phyloP scores from a whole-genome alignment of 1,284 basidiomycete genomes.

The Boletus subluridellus region DNA sequence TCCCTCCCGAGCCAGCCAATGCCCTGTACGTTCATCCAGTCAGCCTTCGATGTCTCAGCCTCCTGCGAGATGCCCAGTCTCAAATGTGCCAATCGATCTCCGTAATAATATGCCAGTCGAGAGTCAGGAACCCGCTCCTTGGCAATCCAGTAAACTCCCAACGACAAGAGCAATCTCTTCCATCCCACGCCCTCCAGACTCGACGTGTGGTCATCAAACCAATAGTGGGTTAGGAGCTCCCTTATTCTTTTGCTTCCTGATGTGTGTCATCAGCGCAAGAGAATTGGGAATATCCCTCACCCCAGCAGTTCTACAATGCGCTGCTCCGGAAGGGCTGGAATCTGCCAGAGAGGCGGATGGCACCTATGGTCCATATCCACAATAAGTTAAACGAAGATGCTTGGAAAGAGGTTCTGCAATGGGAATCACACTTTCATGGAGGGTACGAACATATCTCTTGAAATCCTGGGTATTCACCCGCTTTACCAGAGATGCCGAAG shows the following conservation, averaged over 20 bases:
- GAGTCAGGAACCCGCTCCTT: slow-evolving; percentile 3
- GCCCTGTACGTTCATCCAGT: background rate
- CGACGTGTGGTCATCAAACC: slow-evolving; percentile 12
- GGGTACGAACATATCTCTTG: background rate
- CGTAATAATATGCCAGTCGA: slow-evolving; percentile 16
- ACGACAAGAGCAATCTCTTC: slow-evolving; percentile 2
- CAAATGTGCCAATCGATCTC: slow-evolving; percentile 2
- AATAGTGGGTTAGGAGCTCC: slow-evolving; percentile 1
- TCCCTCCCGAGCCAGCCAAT: background rate
- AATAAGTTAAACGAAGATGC: slow-evolving; percentile 7
- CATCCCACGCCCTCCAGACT: slow-evolving; percentile 8
- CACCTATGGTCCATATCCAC: slow-evolving; percentile 5
- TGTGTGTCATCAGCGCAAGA: slow-evolving; percentile 2
- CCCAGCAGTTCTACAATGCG: slow-evolving; percentile 14
- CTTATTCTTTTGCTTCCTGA: background rate
- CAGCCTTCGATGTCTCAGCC: background rate
- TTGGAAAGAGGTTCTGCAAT: slow-evolving; percentile 6
- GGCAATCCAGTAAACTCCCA: background rate
- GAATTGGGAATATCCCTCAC: slow-evolving; percentile 16
- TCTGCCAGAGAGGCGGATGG: slow-evolving; percentile 6
- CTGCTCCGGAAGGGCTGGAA: slow-evolving; percentile 10
- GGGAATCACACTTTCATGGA: slow-evolving; percentile 15
- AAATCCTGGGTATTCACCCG: background rate
- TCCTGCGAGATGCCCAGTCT: slow-evolving; percentile 4
- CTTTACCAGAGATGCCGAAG: background rate